These are phyloP conservation scores for Botrytis porri DNA, from an alignment of 2,329 filamentous ascomycete genomes.

Conservation along the genomic window DNA sequence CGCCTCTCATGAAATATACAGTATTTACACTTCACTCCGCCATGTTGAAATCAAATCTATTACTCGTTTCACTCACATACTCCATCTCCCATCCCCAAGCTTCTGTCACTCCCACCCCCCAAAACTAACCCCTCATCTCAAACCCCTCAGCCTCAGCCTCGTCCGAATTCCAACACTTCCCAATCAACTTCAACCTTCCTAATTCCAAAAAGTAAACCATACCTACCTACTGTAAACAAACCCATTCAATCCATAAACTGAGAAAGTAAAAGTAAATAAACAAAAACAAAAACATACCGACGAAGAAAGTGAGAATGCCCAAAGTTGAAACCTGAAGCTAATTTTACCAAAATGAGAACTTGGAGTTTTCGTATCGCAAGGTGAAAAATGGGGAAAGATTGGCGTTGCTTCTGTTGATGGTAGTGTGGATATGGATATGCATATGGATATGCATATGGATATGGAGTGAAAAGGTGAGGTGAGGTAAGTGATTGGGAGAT, in stretches of 20 bases:
- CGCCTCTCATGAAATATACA: neutral
- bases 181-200: neutral
- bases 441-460: rapidly evolving
- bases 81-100: neutral
- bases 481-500: neutral
- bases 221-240: neutral
- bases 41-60: neutral
- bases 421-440: rapidly evolving
- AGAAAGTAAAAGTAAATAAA: neutral
- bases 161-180: neutral
- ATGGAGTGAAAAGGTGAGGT: neutral
- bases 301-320: neutral
- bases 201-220: neutral
- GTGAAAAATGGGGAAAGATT: neutral
- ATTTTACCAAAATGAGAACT: neutral
- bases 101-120: neutral
- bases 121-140: neutral
- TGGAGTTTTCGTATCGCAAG: neutral
- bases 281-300: neutral
- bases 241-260: neutral
- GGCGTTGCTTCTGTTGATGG: rapidly evolving
- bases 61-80: neutral
- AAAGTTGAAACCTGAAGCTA: neutral
- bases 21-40: neutral
- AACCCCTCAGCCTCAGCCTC: neutral